Base-by-base conservation (phyloP, 306 rosid genomes). In the Senna tora region DNA sequence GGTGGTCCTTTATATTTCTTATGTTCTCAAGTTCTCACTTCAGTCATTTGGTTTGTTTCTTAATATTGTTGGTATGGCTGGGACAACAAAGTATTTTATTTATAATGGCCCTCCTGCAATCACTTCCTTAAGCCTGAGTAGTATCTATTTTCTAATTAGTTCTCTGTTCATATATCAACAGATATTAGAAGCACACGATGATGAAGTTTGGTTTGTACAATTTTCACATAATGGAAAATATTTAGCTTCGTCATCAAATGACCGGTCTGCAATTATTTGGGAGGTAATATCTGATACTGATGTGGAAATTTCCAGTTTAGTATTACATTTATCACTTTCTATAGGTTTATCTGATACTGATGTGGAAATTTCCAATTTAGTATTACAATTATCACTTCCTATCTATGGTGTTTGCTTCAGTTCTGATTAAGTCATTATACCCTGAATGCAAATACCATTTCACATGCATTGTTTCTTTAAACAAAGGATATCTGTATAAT, bases 231-330 rank as follows among this genome's bases (percentile, higher is more conserved):
- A 87, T 69, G 97, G 99, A 50, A 88, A 87, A 55, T 89, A 86
- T 87, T 84, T 95, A 76, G 99, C 99, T 71, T 91, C 99, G 64
- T 87, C 99, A 43, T 95, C 99, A 65, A 89, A 83, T 42, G 98
- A 94, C 77, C 84, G 67, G 72, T 82, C 95, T 65, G 88, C 96
- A 58, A 87, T 94, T 55, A 87, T 94, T 82, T 94, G 98, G 98
- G 98, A 91, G 98, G 98, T 94, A 84, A 82, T 61, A 17, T 72
- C 59, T 41, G 64, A 56, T 56, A 30, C 33, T 82, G 53, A 63
- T 73, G 16, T 59, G 60, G 33, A 47, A 54, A 33, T 51, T 56
- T 66, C 17, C 36, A 32, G 51, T 52, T 21, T 76, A 70, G 58
- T 45, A 34, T 66, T 59, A 0, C 50, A 12, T 25, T 5, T 5